These are phyloP conservation scores for Penicillium paradoxum DNA, from an alignment of 495 filamentous ascomycete genomes.

Conservation along the genomic window DNA sequence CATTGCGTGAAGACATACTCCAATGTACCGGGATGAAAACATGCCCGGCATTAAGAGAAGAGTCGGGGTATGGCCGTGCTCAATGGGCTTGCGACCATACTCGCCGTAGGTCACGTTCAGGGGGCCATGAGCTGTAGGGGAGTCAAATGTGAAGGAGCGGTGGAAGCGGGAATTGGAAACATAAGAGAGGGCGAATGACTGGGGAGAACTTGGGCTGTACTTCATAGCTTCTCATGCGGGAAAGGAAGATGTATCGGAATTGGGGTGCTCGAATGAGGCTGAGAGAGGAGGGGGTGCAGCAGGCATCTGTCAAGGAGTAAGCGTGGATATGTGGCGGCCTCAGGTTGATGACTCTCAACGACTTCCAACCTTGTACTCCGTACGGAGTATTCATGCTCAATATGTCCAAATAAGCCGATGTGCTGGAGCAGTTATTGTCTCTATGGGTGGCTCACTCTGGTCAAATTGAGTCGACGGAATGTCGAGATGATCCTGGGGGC, in stretches of 20 bases:
- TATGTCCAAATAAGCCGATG: not conserved
- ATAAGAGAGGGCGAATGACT: constrained; percentile 7
- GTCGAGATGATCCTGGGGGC: too few relatives aligned
- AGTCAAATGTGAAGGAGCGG: constrained; percentile 19
- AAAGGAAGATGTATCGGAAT: not conserved
- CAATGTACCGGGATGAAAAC: constrained; percentile 31
- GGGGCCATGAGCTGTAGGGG: constrained; percentile 12
- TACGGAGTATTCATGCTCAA: not conserved
- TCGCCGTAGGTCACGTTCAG: constrained; percentile 27
- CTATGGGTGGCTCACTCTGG: too few relatives aligned
- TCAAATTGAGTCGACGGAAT: not conserved
- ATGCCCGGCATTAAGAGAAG: constrained; percentile 33
- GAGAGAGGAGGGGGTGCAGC: not conserved
- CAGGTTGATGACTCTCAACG: too few relatives aligned
- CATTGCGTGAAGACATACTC: constrained; percentile 22
- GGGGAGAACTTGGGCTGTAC: constrained; percentile 1
- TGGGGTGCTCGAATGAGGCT: not conserved
- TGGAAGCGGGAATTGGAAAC: constrained; percentile 29
- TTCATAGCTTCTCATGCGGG: not conserved
- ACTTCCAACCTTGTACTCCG: too few relatives aligned
- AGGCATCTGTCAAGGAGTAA: not conserved
- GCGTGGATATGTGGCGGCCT: not conserved
- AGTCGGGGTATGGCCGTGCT: constrained; percentile 5
- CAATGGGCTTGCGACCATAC: constrained; percentile 9
- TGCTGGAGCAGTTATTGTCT: not conserved